Percentiles rank a stretch among this genome's conserved stretches.
Evolutionary conservation across 2,329 filamentous ascomycete species (phyloP).

Genomic region (Stagonosporopsis cucurbitacearum): DNA sequence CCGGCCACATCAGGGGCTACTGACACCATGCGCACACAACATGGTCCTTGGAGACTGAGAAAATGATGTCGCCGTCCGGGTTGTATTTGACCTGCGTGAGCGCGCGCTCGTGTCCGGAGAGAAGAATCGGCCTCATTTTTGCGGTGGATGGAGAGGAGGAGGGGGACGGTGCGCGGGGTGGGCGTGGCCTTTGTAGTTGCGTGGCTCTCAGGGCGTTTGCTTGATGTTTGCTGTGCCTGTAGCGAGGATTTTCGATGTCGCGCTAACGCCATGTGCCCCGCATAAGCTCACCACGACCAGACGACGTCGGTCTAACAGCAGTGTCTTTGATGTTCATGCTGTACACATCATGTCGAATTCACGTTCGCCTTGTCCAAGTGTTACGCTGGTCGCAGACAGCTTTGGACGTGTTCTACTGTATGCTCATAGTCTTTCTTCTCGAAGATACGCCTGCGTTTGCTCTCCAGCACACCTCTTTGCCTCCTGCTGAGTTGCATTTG

Average conservation of each 20-base stretch:
- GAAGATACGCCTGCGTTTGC: background rate
- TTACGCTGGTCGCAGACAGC: background rate
- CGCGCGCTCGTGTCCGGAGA: conserved; percentile 95
- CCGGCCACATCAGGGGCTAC: conserved; percentile 19
- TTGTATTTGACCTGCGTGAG: conserved; percentile 88
- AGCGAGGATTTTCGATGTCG: conserved; percentile 10
- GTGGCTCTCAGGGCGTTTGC: conserved; percentile 23
- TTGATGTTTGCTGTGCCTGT: conserved; percentile 9
- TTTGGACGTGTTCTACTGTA: background rate
- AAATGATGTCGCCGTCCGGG: conserved; percentile 93
- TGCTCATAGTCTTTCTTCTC: background rate
- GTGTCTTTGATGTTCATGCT: too few species aligned
- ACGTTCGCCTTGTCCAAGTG: background rate
- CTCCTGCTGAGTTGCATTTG: background rate
- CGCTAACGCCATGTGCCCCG: conserved; percentile 28
- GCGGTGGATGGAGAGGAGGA: conserved; percentile 18
- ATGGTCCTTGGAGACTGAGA: conserved; percentile 95
- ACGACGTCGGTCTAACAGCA: too few species aligned
- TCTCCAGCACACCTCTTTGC: background rate
- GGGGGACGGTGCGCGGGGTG: conserved; percentile 24
- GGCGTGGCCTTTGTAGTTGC: conserved; percentile 37
- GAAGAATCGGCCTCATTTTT: conserved; percentile 90
- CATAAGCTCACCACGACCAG: conserved; percentile 2
- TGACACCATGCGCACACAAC: conserved; percentile 90
- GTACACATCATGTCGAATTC: background rate